A percentile compares a stretch with the other conserved stretches of the same genome.
Evolutionary conservation across 1,284 basidiomycete genomes (phyloP).

Genomic region (Taiwanofungus camphoratus): DNA sequence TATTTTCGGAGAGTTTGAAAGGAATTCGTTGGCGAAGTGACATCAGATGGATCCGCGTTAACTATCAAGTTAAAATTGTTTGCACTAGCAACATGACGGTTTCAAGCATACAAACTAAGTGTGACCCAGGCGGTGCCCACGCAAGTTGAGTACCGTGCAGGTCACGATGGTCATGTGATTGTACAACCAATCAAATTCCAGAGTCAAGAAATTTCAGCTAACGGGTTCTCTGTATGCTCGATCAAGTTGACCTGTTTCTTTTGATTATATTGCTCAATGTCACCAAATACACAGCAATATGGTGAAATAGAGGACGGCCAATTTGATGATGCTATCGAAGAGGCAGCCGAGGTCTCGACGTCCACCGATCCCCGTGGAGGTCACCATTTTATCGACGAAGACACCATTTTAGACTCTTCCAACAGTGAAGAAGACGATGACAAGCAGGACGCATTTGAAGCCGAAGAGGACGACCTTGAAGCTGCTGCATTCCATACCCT

Average conservation of each 20-base stretch:
- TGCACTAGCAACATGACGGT: no score
- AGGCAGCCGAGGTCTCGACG: conserved; percentile 5
- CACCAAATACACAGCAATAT: background rate
- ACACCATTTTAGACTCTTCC: conserved; percentile 22
- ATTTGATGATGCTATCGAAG: conserved; percentile 27
- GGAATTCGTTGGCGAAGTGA: conserved; percentile 23
- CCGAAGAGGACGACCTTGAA: conserved; percentile 24
- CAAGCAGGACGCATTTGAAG: conserved; percentile 21
- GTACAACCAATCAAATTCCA: conserved; percentile 7
- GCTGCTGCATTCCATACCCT: conserved; percentile 40
- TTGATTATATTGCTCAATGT: no score
- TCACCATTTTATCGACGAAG: conserved; percentile 26
- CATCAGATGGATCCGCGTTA: conserved; percentile 6
- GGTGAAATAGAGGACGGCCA: conserved; percentile 22
- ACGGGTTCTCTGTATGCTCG: background rate
- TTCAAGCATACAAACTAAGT: no score
- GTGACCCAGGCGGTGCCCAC: no score
- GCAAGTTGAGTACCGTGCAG: no score
- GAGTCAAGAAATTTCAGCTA: conserved; percentile 1
- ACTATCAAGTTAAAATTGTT: background rate
- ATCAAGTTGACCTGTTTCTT: no score
- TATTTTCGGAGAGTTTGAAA: conserved; percentile 21
- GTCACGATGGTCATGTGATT: conserved; percentile 3
- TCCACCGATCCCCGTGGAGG: conserved; percentile 18
- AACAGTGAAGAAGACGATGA: conserved; percentile 20